Evolutionary conservation across 106 monocot genomes (phyloP), one percentile per base, ranked within the genome.

Genomic region (Acorus gramineus): DNA sequence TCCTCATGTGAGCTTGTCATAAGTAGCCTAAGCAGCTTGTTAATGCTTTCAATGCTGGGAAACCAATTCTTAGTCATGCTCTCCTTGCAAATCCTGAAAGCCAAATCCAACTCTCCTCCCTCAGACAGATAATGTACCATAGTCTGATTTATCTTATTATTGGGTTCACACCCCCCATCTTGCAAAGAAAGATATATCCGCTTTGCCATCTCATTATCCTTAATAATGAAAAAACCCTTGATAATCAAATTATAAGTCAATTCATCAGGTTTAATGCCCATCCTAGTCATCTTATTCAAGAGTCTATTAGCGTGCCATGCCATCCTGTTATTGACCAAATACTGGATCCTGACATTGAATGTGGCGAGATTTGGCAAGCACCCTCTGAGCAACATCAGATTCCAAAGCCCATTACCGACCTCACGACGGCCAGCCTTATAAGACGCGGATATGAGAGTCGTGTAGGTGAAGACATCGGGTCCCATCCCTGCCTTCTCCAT

Each of bases 71-170:
- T 87, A 53, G 80, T 69, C 85, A 96, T 90, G 77, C 95, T 79
- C 49, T 87, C 80, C 69, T 84, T 90, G 68, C 87, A 96, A 11
- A 96, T 42, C 59, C 76, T 82, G 60, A 85, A 96, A 56, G 90
- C 95, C 68, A 81, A 71, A 68, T 84, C 80, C 65, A 96, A 87
- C 5, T 96, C 80, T 54, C 73, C 70, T 56, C 56, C 76, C 65
- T 87, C 78, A 64, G 86, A 90, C 53, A 96, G 82, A 74, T 96
- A 90, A 79, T 96, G 90, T 48, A 90, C 72, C 80, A 96, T 96
- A 2, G 95, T 96, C 69, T 96, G 95, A 62, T 90, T 90, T 47
- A 96, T 83, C 64, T 77, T 90, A 44, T 64, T 60, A 60, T 90
- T 96, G 50, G 87, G 84, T 14, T 87, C 76, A 74, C 87, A 90